Evolutionary conservation across 202 grass and related monocot genomes (phyloP), one percentile per base, ranked within the genome.

Genomic region (Saccharum hybrid): DNA sequence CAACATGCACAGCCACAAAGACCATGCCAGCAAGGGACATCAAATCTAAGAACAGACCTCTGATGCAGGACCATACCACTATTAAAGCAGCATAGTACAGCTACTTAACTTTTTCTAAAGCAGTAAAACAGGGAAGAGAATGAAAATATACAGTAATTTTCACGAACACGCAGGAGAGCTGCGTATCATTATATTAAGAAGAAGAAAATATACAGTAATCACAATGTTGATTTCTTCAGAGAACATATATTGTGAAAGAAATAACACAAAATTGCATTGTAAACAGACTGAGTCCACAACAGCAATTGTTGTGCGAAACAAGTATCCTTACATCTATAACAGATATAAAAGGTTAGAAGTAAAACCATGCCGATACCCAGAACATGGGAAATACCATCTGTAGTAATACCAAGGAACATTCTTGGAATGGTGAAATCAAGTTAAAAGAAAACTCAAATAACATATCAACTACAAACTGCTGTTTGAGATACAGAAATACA

Each of bases 281-380:
- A 54, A 63, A 63, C 11, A 6, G 10, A 63, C 10, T 10, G 57
- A 63, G 71, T 54, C 64, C 48, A 79, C 9, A 30, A 64, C 40
- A 79, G 9, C 4, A 79, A 63, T 49, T 72, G 48, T 63, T 21
- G 83, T 7, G 49, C 5, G 49, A 76, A 48, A 14, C 45, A 48
- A 76, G 34, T 19, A 62, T 39, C 19, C 19, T 15, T 61, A 76
- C 23, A 60, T 63, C 10, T 41, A 23, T 60, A 4, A 22, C 49
- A 62, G 61, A 43, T 28, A 43, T 28, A 14, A 42, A 60, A 76
- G 33, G 34, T 26, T 62, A 62, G 33, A 41, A 37, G 43, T 22
- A 61, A 42, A 76, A 64, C 42, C 57, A 72, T 42, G 21, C 31
- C 37, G 30, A 15, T 46, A 71, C 39, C 38, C 12, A 56, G 19